Evolutionary conservation across 441 rosid genomes (phyloP), one percentile per base, ranked within the genome.

Genomic region (Hypseocharis bilobata): DNA sequence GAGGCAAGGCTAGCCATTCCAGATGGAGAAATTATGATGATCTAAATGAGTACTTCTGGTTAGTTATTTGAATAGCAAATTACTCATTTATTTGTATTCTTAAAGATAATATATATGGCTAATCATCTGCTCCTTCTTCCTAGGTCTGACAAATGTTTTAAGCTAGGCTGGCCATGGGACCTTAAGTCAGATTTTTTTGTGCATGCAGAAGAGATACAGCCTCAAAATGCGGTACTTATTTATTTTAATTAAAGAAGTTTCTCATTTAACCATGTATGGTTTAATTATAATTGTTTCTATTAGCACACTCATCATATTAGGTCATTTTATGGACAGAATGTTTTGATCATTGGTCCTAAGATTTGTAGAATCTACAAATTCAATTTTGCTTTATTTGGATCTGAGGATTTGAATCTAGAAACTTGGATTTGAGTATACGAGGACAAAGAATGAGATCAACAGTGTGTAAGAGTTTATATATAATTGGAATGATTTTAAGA

Each of bases 11-110:
- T 62, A 91, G 99, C 81, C 97, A 91, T 82, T 89, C 99, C 29
- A 86, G 66, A 80, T 94, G 99, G 99, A 94, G 99, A 80, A 94
- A 94, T 70, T 94, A 94, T 76, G 99, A 94, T 78, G 99, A 94
- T 72, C 67, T 94, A 58, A 94, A 94, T 68, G 99, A 94, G 83
- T 94, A 89, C 78, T 94, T 94, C 70, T 94, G 99, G 99, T 91
- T 71, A 81, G 83, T 75, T 68, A 34, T 55, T 61, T 74, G 60
- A 49, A 51, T 16, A 34, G 16, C 52, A 70, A 30, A 56, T 71
- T 40, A 3, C 44, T 60, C 6, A 3, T 29, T 74, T 68, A 23
- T 38, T 27, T 65, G 20, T 17, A 22, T 59, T 52, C 17, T 45
- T 64, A 42, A 27, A 14, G 30, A 19, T 16, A 34, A 29, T n/a